Base-by-base conservation (phyloP, 2,329 filamentous ascomycete genomes). In the Drechslera avenae region DNA sequence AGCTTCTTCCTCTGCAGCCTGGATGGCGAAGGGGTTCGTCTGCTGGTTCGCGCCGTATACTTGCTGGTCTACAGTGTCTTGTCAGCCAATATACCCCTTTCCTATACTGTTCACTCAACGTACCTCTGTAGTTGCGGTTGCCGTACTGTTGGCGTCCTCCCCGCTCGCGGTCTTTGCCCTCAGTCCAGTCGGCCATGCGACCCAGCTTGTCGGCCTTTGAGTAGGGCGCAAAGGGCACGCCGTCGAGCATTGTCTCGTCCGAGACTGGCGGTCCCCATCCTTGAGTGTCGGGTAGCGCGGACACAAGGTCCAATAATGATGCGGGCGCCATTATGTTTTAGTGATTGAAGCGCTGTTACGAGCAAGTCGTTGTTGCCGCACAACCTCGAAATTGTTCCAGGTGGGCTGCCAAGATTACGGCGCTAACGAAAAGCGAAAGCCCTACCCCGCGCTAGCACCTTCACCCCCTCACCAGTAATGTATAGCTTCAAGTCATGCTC, bases 181-280 rank as follows among this genome's bases (percentile, higher is more conserved):
- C 94, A 39, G 92, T 96, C 94, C 94, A 99, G 81, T 99, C 94
- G 55, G 94, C 94, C 92, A 99, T 97, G 75, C 94, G 92, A 71
- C 94, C 94, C 54, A 99, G 83, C 83, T 97, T 97, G 81, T 99
- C 94, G 74, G 91, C 91, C 79, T 99, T 99, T 63, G 92, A 97
- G 82, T 94, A 99, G 55, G 94, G 94, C 66, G 94, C 94, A 76
- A 97, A 99, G 32, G 94, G 94, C 41, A 97, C 91, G 73, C 94
- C 94, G 73, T 96, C 87, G 68, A 97, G 84, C 56, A 90, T 96
- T 59, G 90, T 96, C 75, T 96, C 90, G 67, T 80, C 85, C 54
- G 91, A 88, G 63, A 88, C 85, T 55, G 89, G 76, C 46, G 93
- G 93, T 54, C 94, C 94, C 94, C 94, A 99, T 59, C 73, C 72